Conservation (phyloP, 1,284 basidiomycete genomes). For the Earliella scabrosa region DNA sequence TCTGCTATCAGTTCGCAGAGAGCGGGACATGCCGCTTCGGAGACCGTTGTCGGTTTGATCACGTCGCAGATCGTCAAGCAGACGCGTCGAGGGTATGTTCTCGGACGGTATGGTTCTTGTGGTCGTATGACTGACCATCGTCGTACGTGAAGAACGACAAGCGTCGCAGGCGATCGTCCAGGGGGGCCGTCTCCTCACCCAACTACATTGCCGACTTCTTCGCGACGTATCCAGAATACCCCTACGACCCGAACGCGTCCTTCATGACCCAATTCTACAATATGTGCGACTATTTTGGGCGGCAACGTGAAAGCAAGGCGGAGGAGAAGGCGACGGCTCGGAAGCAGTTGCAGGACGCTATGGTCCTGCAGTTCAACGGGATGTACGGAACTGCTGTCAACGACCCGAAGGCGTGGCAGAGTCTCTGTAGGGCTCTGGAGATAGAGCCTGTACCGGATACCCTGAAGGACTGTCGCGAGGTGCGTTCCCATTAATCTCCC, state of each 20-base stretch:
- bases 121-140: no score
- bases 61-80: not conserved
- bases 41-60: not conserved
- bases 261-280: conserved; percentile 9
- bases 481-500: not conserved
- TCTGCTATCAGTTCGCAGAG: not conserved
- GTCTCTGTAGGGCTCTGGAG: not conserved
- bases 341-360: conserved; percentile 10
- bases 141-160: not conserved
- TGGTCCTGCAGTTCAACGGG: conserved; percentile 62
- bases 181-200: not conserved
- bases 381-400: conserved; percentile 68
- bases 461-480: not conserved
- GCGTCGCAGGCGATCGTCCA: not conserved
- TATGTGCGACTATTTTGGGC: not conserved
- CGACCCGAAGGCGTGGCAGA: not conserved
- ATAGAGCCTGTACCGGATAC: not conserved
- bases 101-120: no score
- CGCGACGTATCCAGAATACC: conserved; percentile 7
- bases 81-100: no score
- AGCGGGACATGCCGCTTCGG: conserved; percentile 4
- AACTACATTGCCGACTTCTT: conserved; percentile 11
- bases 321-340: not conserved
- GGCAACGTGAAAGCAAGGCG: not conserved
- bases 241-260: not conserved